Evolutionary conservation across 1,284 basidiomycete species (phyloP).

Genomic region (Austroboletus niveus): DNA sequence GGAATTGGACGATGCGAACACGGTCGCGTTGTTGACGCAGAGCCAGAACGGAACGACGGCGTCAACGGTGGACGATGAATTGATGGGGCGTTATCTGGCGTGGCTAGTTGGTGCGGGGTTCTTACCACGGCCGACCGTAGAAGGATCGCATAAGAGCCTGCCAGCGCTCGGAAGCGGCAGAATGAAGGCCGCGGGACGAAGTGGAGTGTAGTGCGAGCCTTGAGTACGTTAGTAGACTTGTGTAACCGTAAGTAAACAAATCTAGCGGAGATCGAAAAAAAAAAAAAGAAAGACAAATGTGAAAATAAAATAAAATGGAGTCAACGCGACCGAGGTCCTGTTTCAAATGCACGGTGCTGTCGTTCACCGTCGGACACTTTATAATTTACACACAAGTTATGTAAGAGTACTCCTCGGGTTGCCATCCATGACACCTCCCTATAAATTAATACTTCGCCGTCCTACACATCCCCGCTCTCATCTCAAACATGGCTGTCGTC

Average conservation of each 20-base stretch:
- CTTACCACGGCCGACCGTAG: constrained; percentile 61
- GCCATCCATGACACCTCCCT: not conserved
- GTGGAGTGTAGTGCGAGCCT: constrained; percentile 35
- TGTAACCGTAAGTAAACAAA: too few relatives aligned
- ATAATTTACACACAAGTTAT: constrained; percentile 2
- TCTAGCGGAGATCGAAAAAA: too few relatives aligned
- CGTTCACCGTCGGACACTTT: constrained; percentile 1
- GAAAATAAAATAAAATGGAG: too few relatives aligned
- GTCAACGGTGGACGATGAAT: constrained; percentile 70
- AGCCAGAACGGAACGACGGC: constrained; percentile 38
- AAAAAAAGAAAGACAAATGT: too few relatives aligned
- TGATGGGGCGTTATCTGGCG: constrained; percentile 90
- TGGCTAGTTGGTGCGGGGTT: constrained; percentile 92
- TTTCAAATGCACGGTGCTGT: not conserved
- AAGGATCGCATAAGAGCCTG: constrained; percentile 41
- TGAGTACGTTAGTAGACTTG: not conserved
- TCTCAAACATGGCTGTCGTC: constrained; percentile 13
- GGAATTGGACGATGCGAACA: constrained; percentile 88
- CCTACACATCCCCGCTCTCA: not conserved
- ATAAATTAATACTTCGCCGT: constrained; percentile 13
- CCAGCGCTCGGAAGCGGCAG: constrained; percentile 39
- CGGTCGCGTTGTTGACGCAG: constrained; percentile 56
- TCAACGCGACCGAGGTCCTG: too few relatives aligned
- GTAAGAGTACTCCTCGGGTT: constrained; percentile 18
- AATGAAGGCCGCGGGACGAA: constrained; percentile 48